Percentiles rank a stretch among this genome's conserved stretches.
These are phyloP conservation scores for Ettlia oleoabundans DNA, from an alignment of 139 green algal species.

Conservation along the genomic window DNA sequence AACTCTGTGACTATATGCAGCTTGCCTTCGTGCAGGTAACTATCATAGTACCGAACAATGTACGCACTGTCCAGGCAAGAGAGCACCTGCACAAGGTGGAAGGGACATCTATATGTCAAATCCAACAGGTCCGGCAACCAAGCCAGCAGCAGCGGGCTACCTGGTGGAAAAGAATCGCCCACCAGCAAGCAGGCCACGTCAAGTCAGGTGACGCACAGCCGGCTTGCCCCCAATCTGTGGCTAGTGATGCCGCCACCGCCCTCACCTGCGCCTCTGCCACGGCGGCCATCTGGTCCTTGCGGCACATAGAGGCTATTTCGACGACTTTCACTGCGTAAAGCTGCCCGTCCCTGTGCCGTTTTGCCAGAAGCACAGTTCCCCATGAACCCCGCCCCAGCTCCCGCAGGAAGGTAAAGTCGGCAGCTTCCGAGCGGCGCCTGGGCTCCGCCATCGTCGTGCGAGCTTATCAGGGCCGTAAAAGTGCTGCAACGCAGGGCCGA, in stretches of 20 bases:
- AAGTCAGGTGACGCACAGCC: too few species aligned
- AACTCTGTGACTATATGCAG: constrained; percentile 13
- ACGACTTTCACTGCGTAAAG: constrained; percentile 17
- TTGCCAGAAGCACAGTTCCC: neutral
- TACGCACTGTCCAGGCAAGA: constrained; percentile 9
- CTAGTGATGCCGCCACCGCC: neutral
- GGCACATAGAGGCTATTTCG: neutral
- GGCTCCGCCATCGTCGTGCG: too few species aligned
- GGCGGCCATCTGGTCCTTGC: constrained; percentile 8
- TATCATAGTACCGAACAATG: constrained; percentile 23
- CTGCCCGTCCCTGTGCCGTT: neutral
- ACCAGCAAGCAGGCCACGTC: neutral
- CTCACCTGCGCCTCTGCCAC: constrained; percentile 10
- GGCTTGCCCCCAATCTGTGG: too few species aligned
- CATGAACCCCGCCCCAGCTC: constrained; percentile 12
- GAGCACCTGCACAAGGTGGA: neutral
- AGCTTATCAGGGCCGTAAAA: too few species aligned
- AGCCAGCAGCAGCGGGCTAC: neutral
- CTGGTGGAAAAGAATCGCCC: neutral
- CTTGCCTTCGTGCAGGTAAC: constrained; percentile 7
- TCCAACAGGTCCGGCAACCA: neutral
- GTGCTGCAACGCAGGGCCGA: too few species aligned
- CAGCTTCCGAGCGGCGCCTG: too few species aligned
- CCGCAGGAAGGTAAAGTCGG: constrained; percentile 4
- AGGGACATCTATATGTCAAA: neutral